These are phyloP conservation scores for Bacterosira constricta DNA, from an alignment of 108 stramenopile genomes.

Conservation along the genomic window DNA sequence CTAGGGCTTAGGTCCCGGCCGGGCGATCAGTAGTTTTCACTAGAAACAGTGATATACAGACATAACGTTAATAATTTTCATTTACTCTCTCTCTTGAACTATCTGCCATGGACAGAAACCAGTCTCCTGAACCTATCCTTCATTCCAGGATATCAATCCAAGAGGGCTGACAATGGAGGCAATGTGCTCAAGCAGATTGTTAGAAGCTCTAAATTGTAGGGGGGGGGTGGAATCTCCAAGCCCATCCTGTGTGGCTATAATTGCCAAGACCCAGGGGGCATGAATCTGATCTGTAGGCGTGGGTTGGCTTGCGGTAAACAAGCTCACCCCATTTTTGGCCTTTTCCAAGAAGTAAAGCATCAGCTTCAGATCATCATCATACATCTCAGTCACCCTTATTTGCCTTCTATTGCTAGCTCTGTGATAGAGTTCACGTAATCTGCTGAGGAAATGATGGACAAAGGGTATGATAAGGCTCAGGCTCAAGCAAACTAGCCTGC, in stretches of 20 bases:
- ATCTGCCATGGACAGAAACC: no score
- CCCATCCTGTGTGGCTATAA: slow-evolving; percentile 20
- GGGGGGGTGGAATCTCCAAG: slow-evolving; percentile 22
- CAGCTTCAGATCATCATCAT: neutral
- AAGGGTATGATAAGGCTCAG: slow-evolving; percentile 12
- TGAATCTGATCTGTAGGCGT: slow-evolving; percentile 20
- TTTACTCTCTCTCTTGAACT: no score
- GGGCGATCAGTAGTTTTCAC: no score
- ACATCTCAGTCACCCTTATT: neutral
- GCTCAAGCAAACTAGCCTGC: neutral
- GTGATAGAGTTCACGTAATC: neutral
- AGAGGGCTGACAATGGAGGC: no score
- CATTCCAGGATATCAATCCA: no score
- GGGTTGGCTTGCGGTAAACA: slow-evolving; percentile 5
- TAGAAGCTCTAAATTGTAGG: slow-evolving; percentile 21
- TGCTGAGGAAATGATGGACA: slow-evolving; percentile 26
- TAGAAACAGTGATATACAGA: no score
- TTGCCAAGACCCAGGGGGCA: slow-evolving; percentile 31
- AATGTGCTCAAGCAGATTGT: slow-evolving; percentile 39
- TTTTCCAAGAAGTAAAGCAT: neutral
- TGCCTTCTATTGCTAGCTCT: neutral
- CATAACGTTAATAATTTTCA: no score
- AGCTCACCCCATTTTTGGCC: slow-evolving; percentile 17
- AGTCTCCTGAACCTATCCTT: no score
- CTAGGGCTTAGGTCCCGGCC: no score